phyloP scores from a whole-genome alignment of 2,329 filamentous ascomycete species.

The Aspergillus phoenicis region DNA sequence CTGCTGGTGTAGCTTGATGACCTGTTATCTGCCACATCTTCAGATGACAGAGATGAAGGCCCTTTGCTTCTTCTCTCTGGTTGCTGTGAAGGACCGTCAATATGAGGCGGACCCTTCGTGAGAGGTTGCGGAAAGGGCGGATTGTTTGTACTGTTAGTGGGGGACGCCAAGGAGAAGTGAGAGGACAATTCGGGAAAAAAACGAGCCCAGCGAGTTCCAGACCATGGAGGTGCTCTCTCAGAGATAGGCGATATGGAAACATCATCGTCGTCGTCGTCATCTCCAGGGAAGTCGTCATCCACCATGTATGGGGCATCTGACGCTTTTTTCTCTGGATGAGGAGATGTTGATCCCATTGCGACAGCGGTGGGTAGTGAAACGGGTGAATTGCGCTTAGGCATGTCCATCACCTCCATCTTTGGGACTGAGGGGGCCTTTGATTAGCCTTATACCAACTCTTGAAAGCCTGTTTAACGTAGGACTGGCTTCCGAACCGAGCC shows the following conservation, averaged over 20 bases:
- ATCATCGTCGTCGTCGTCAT: constrained; percentile 16
- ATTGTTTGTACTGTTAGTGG: constrained; percentile 21
- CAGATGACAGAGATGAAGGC: constrained; percentile 28
- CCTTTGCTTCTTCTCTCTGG: neutral
- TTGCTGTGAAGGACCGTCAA: neutral
- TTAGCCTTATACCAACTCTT: neutral
- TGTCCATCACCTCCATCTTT: neutral
- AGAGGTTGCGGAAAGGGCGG: constrained; percentile 6
- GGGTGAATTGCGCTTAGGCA: neutral
- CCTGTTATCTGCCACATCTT: constrained; percentile 30
- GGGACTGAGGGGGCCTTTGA: neutral
- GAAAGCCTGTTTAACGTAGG: neutral
- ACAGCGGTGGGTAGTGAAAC: neutral
- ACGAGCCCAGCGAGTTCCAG: constrained; percentile 26
- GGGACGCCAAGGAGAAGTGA: constrained; percentile 30
- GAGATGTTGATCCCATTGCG: neutral
- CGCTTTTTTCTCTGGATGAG: neutral
- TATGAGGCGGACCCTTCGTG: neutral
- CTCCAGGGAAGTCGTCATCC: constrained; percentile 6
- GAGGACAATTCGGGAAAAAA: constrained; percentile 37
- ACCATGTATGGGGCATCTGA: neutral
- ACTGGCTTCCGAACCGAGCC: neutral
- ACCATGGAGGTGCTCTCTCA: constrained; percentile 19
- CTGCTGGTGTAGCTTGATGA: constrained; percentile 43
- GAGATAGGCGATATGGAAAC: constrained; percentile 31